Evolutionary conservation across 805 yeast genomes (phyloP), one percentile per base, ranked within the genome.

Genomic region (Kazachstania viticola): DNA sequence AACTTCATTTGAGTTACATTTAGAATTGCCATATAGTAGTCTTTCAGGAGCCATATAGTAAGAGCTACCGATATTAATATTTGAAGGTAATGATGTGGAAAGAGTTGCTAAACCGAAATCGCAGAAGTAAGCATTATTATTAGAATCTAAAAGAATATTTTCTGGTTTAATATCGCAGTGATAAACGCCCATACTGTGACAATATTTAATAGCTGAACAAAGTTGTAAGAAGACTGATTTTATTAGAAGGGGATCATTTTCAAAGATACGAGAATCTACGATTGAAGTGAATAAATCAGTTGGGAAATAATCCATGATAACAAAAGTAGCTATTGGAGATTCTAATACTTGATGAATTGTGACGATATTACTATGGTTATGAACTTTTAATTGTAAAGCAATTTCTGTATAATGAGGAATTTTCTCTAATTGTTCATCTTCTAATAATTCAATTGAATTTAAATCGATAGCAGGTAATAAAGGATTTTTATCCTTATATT

Each of bases 91-190:
- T 36, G 51, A 59, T 27, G 64, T 59, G 7, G 69, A 65, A 32
- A 72, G 69, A 37, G 91, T 72, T 14, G 96, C 85, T 16, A 88
- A 64, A 3, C 97, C 97, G 57, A 91, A 88, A 60, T 88, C 98
- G 24, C 93, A 56, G 9, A 88, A 38, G 79, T 64, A 39, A 67
- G 69, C 38, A 78, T 61, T 34, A 60, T 66, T 34, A 66, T 54
- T 35, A 74, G 83, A 45, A 69, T 64, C 48, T 57, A 87, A 75
- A 45, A 91, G 63, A 34, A 91, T 69, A 61, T 91, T 91, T 56
- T 91, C 97, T 5, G 98, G 98, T 61, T 91, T 91, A 43, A 87
- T 73, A 56, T 87, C 97, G 51, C 96, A 81, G 51, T 87, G 97
- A 53, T 78, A 88, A 21, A 88, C 74, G n/a, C 82, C 79, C 41